A percentile compares a stretch with the other conserved stretches of the same genome.
Evolutionary conservation across 495 filamentous ascomycete genomes (phyloP).

Genomic region (Penicillium goetzii): DNA sequence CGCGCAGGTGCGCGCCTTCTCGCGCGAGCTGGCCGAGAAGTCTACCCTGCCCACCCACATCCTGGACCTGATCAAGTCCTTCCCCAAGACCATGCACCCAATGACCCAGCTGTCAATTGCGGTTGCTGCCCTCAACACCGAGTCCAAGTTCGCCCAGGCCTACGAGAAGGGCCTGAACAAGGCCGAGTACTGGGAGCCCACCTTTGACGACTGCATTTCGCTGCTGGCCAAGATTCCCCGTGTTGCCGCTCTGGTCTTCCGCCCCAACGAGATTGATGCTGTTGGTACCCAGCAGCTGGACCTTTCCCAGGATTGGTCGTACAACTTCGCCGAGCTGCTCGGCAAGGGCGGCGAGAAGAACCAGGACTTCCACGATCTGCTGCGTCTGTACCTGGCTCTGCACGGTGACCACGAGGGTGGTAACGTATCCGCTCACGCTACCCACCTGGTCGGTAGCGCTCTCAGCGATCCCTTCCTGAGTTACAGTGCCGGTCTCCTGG

Average conservation of each 20-base stretch:
- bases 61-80: conserved; percentile 83
- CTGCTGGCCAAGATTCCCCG: conserved; percentile 95
- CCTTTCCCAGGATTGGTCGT: conserved; percentile 85
- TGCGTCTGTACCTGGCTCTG: conserved; percentile 90
- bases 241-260: conserved; percentile 96
- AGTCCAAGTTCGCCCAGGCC: conserved; percentile 86
- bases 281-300: conserved; percentile 49
- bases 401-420: conserved; percentile 99
- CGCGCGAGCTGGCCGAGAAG: conserved; percentile 84
- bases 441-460: conserved; percentile 94
- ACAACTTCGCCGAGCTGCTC: conserved; percentile 97
- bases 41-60: conserved; percentile 82
- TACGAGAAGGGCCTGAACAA: conserved; percentile 91
- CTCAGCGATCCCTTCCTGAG: conserved; percentile 93
- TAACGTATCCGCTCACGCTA: conserved; percentile 96
- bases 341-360: conserved; percentile 85
- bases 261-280: conserved; percentile 76
- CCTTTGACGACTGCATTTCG: conserved; percentile 93
- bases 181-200: conserved; percentile 97
- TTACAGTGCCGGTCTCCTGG: conserved; percentile 94
- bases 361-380: conserved; percentile 92
- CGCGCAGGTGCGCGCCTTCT: conserved; percentile 77
- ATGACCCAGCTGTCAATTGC: conserved; percentile 98
- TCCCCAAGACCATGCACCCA: conserved; percentile 86
- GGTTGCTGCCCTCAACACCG: conserved; percentile 90